Conservation (phyloP, 345 rosid species). For the Citrus reticulata region DNA sequence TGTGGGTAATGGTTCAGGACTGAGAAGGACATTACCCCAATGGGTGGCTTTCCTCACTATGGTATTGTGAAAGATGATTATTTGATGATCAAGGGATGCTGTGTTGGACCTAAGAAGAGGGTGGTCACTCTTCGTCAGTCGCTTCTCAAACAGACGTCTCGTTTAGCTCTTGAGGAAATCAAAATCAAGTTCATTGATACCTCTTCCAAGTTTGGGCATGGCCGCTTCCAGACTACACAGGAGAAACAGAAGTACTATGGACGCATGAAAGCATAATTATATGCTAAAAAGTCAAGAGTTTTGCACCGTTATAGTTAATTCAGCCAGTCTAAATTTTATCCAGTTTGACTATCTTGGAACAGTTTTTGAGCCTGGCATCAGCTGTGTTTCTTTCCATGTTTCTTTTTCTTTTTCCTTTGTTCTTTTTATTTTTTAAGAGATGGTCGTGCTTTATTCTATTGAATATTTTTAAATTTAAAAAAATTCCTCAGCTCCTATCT, state of each 20-base stretch:
- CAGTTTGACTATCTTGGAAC: neutral
- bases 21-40: constrained; percentile 74
- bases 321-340: neutral
- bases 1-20: constrained; percentile 42
- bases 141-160: constrained; percentile 66
- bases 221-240: constrained; percentile 64
- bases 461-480: neutral
- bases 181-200: constrained; percentile 77
- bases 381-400: neutral
- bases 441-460: neutral
- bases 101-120: constrained; percentile 89
- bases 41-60: constrained; percentile 86
- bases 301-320: neutral
- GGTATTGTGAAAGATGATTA: constrained; percentile 76
- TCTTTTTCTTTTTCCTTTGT: neutral
- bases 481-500: neutral
- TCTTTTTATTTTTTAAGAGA: neutral
- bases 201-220: constrained; percentile 63
- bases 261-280: constrained; percentile 55
- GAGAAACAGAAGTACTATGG: constrained; percentile 66
- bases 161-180: constrained; percentile 64
- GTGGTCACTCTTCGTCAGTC: constrained; percentile 76
- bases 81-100: constrained; percentile 78
- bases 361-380: neutral
- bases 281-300: neutral